phyloP scores from a whole-genome alignment of 192 early-diverging fungal genomes.

The Gaertneriomyces sp. region DNA sequence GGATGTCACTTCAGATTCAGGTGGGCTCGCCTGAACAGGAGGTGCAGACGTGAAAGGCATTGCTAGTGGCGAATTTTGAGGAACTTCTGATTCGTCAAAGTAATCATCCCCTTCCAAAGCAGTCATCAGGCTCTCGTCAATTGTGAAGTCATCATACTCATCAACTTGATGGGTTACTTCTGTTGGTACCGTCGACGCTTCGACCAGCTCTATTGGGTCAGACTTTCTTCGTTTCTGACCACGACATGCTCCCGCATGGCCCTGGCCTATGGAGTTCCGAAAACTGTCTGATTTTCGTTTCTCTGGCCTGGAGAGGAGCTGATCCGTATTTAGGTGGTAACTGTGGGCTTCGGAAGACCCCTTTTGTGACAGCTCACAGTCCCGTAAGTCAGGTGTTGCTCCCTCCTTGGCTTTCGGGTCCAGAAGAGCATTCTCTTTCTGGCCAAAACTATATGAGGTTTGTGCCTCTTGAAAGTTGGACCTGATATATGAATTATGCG shows the following conservation, averaged over 20 bases:
- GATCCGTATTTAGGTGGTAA: not conserved
- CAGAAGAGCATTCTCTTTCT: not conserved
- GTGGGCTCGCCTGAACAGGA: not conserved
- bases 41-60: not conserved
- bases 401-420: not conserved
- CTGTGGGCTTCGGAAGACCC: no score
- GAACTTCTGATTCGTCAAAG: not conserved
- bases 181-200: no score
- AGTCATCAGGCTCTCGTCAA: not conserved
- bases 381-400: not conserved
- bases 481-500: not conserved
- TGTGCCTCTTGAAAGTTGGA: not conserved
- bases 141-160: not conserved
- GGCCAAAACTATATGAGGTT: not conserved
- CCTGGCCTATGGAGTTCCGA: not conserved
- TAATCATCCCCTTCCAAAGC: slow-evolving; percentile 1
- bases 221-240: not conserved
- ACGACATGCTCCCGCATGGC: not conserved
- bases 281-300: slow-evolving; percentile 16
- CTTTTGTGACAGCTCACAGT: no score
- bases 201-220: no score
- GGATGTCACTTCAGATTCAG: not conserved
- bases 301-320: not conserved
- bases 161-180: not conserved
- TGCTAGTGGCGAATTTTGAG: not conserved